Evolutionary conservation across 495 filamentous ascomycete species (phyloP).

Genomic region (Amorphotheca resinae): DNA sequence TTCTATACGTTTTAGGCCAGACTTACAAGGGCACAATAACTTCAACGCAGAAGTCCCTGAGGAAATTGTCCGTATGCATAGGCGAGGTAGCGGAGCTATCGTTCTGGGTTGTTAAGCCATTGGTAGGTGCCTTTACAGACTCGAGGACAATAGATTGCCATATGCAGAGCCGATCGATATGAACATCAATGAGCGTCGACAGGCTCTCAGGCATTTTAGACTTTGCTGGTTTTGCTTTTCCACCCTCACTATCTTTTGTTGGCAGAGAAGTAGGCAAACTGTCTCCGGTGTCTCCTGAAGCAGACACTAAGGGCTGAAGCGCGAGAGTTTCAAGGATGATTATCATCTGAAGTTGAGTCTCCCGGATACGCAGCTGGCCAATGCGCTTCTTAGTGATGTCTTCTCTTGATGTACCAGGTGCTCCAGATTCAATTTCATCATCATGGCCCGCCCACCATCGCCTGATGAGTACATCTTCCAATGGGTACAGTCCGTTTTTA

Average conservation of each 20-base stretch:
- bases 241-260: constrained; percentile 13
- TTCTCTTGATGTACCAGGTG: constrained; percentile 34
- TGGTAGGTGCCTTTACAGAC: neutral
- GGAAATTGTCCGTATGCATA: constrained; percentile 23
- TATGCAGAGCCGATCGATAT: constrained; percentile 85
- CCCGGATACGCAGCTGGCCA: constrained; percentile 53
- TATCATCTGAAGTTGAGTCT: constrained; percentile 86
- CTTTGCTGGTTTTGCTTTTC: constrained; percentile 20
- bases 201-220: constrained; percentile 34
- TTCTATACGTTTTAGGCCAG: neutral
- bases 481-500: constrained; percentile 64
- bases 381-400: constrained; percentile 44
- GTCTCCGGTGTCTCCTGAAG: constrained; percentile 25
- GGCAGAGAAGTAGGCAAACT: constrained; percentile 26
- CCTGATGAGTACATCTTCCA: constrained; percentile 61
- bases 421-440: constrained; percentile 19
- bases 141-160: constrained; percentile 77
- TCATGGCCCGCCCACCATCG: constrained; percentile 59
- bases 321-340: constrained; percentile 79
- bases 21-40: constrained; percentile 85
- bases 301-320: constrained; percentile 40
- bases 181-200: constrained; percentile 55
- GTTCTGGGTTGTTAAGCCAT: neutral
- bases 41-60: constrained; percentile 71
- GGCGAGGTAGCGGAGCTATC: neutral